A percentile compares a stretch with the other conserved stretches of the same genome.
phyloP scores from a whole-genome alignment of 1,139 yeast species.

The Pneumocystis sp. region DNA sequence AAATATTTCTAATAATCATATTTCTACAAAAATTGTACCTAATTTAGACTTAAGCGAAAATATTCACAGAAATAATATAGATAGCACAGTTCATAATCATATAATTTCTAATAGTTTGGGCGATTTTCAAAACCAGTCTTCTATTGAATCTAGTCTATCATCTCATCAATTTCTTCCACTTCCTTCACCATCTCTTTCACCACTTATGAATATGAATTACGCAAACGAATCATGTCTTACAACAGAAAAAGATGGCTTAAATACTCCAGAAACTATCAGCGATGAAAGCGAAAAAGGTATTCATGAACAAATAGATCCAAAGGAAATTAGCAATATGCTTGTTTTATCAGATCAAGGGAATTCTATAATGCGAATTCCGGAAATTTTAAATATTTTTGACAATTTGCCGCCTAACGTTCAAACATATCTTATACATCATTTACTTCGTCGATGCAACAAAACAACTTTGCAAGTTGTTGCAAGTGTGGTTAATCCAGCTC shows the following conservation, averaged over 20 bases:
- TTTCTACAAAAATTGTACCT: not conserved
- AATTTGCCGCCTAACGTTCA: conserved; percentile 21
- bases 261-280: not conserved
- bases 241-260: not conserved
- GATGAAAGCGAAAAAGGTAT: not conserved
- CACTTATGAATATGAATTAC: not conserved
- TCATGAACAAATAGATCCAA: not conserved
- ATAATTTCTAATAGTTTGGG: not conserved
- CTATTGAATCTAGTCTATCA: not conserved
- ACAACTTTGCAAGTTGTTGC: conserved; percentile 54
- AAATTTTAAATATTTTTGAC: conserved; percentile 23
- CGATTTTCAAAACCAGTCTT: not conserved
- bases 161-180: not conserved
- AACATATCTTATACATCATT: conserved; percentile 33
- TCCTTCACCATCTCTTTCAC: not conserved
- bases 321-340: not conserved
- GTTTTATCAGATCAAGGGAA: not conserved
- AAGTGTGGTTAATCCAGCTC: conserved; percentile 40
- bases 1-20: not conserved
- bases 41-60: not conserved
- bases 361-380: conserved; percentile 18
- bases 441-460: conserved; percentile 53
- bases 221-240: not conserved
- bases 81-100: not conserved
- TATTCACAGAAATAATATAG: not conserved